Percentiles rank a stretch among this genome's conserved stretches.
Conservation (phyloP, 441 rosid species). For the Geranium incanum region DNA sequence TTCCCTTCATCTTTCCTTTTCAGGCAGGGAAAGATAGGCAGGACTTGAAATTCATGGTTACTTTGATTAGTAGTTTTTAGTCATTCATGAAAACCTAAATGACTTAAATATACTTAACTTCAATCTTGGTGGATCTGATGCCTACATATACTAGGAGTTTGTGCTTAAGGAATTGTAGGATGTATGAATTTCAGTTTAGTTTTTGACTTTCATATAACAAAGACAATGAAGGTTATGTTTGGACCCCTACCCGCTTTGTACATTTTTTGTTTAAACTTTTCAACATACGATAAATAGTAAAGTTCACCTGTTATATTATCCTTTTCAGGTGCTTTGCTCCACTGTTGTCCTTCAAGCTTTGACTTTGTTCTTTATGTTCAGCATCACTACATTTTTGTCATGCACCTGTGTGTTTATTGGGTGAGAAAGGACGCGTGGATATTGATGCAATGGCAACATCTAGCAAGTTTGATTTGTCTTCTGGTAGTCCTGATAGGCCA, state of each 20-base stretch:
- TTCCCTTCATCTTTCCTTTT: background rate
- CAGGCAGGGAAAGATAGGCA: background rate
- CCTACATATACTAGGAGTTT: background rate
- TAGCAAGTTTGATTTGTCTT: constrained; percentile 79
- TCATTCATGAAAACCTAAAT: background rate
- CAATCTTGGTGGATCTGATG: background rate
- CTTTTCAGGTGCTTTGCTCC: constrained; percentile 41
- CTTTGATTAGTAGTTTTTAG: background rate
- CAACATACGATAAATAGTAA: constrained; percentile 12
- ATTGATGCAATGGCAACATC: constrained; percentile 73
- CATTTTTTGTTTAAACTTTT: background rate
- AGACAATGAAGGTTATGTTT: constrained; percentile 3
- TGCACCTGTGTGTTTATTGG: constrained; percentile 54
- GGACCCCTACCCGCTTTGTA: constrained; percentile 2
- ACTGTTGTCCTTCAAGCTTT: constrained; percentile 24
- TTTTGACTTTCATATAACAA: background rate
- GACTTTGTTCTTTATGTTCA: constrained; percentile 47
- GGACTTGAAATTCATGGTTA: background rate
- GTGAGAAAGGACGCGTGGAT: constrained; percentile 44
- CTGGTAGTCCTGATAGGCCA: constrained; percentile 81
- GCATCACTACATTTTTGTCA: constrained; percentile 46
- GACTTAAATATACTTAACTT: background rate
- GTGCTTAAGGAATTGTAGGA: background rate
- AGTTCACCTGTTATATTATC: background rate
- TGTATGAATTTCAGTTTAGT: background rate